Percentiles rank a stretch among this genome's conserved stretches.
These are phyloP conservation scores for Mortierella sp. DNA, from an alignment of 371 early-diverging fungal species.

Conservation along the genomic window DNA sequence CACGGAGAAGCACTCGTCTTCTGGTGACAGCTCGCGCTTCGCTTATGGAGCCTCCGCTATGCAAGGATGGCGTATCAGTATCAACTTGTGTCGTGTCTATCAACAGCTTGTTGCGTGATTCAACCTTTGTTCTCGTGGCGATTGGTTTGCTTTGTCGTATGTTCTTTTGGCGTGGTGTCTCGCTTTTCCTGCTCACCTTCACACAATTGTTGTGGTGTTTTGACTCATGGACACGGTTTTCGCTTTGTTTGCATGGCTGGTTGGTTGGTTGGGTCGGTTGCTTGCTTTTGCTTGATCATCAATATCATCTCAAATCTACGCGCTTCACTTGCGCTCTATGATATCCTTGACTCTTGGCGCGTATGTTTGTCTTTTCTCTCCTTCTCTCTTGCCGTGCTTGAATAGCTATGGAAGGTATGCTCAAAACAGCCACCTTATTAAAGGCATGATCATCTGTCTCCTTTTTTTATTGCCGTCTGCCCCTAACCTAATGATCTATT, in stretches of 20 bases:
- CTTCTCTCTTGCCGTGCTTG: not conserved
- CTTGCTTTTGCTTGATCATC: not conserved
- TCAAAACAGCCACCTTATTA: not conserved
- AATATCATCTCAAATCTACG: slow-evolving; percentile 3
- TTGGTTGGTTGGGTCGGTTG: slow-evolving; percentile 1
- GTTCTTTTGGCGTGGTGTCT: slow-evolving; percentile 4
- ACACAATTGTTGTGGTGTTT: not conserved
- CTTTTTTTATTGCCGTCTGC: not conserved
- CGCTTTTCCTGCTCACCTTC: not conserved
- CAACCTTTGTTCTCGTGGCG: not conserved
- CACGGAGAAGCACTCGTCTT: slow-evolving; percentile 84
- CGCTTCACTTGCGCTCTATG: slow-evolving; percentile 9
- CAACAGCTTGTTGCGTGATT: not conserved
- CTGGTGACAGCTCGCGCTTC: slow-evolving; percentile 77
- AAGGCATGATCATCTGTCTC: not conserved
- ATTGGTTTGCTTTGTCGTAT: slow-evolving; percentile 4
- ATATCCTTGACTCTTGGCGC: slow-evolving; percentile 28
- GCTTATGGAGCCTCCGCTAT: slow-evolving; percentile 89
- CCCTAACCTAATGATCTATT: not conserved
- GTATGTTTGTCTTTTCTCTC: not conserved
- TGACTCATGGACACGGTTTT: slow-evolving; percentile 1
- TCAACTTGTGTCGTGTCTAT: slow-evolving; percentile 50
- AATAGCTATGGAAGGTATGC: slow-evolving; percentile 84
- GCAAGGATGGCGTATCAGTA: slow-evolving; percentile 99
- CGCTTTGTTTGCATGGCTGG: not conserved